Evolutionary conservation across 306 rosid genomes (phyloP).

Genomic region (Psophocarpus tetragonolobus): DNA sequence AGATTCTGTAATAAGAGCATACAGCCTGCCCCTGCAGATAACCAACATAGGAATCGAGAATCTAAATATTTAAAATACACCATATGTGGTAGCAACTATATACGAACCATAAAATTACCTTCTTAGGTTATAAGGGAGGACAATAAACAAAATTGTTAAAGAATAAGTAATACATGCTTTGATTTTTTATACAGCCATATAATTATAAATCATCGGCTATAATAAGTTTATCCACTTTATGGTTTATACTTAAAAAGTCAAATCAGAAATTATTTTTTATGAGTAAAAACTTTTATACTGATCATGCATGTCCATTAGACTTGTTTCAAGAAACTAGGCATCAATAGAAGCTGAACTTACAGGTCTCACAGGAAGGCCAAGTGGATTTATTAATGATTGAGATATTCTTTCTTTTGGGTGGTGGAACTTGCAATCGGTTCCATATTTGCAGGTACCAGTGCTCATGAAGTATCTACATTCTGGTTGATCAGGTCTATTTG

Average conservation of each 20-base stretch:
- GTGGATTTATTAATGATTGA: slow-evolving; percentile 54
- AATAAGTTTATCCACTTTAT: neutral
- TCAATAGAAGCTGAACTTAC: slow-evolving; percentile 54
- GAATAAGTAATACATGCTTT: neutral
- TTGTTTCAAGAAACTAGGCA: neutral
- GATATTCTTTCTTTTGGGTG: slow-evolving; percentile 80
- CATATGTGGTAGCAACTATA: neutral
- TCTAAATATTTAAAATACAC: neutral
- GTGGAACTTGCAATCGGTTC: slow-evolving; percentile 84
- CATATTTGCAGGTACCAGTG: slow-evolving; percentile 90
- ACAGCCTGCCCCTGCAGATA: slow-evolving; percentile 77
- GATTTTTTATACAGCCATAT: neutral
- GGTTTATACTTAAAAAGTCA: neutral
- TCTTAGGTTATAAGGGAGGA: neutral
- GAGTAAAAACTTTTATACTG: neutral
- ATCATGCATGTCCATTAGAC: neutral
- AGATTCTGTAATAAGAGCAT: slow-evolving; percentile 71
- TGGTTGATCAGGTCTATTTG: slow-evolving; percentile 88
- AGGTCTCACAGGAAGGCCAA: slow-evolving; percentile 88
- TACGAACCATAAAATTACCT: neutral
- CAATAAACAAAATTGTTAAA: neutral
- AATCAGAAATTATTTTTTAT: neutral
- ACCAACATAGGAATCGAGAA: slow-evolving; percentile 32
- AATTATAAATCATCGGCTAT: neutral
- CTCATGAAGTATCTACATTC: slow-evolving; percentile 83